Evolutionary conservation across 1,139 yeast genomes (phyloP).

Genomic region (Eremothecium sinecaudum): DNA sequence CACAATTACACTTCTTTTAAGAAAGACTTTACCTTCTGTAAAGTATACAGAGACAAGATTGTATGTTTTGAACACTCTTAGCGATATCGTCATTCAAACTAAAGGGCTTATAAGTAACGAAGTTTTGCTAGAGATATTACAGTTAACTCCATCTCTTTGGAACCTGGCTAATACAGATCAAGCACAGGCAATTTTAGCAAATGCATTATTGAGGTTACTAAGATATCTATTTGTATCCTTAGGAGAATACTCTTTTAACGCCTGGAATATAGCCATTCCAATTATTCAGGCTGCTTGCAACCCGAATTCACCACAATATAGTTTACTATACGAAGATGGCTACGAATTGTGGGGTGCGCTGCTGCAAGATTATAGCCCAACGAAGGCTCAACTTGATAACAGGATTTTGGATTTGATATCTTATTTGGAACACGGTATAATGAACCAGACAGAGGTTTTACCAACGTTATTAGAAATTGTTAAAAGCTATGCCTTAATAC

Average conservation of each 20-base stretch:
- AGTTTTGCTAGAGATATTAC: conserved; percentile 45
- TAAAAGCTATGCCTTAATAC: conserved; percentile 59
- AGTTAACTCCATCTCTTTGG: conserved; percentile 69
- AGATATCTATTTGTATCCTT: conserved; percentile 57
- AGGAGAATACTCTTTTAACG: conserved; percentile 47
- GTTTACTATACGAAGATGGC: conserved; percentile 76
- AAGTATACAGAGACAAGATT: conserved; percentile 65
- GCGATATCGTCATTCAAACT: conserved; percentile 55
- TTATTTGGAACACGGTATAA: conserved; percentile 37
- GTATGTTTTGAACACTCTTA: conserved; percentile 56
- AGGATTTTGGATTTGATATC: conserved; percentile 24
- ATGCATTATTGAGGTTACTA: conserved; percentile 63
- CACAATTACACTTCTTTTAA: conserved; percentile 40
- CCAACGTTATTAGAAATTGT: conserved; percentile 58
- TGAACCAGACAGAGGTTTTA: conserved; percentile 66
- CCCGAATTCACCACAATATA: conserved; percentile 48
- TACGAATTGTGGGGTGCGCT: conserved; percentile 73
- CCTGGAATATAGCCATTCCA: conserved; percentile 61
- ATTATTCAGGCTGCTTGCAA: conserved; percentile 57
- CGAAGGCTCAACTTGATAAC: conserved; percentile 19
- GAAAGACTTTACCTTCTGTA: conserved; percentile 41
- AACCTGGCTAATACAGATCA: conserved; percentile 43
- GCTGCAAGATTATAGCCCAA: conserved; percentile 41
- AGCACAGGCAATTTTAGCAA: conserved; percentile 55
- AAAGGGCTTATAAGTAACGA: conserved; percentile 49